phyloP scores from a whole-genome alignment of 1,284 basidiomycete species.

The Athelia sp. region DNA sequence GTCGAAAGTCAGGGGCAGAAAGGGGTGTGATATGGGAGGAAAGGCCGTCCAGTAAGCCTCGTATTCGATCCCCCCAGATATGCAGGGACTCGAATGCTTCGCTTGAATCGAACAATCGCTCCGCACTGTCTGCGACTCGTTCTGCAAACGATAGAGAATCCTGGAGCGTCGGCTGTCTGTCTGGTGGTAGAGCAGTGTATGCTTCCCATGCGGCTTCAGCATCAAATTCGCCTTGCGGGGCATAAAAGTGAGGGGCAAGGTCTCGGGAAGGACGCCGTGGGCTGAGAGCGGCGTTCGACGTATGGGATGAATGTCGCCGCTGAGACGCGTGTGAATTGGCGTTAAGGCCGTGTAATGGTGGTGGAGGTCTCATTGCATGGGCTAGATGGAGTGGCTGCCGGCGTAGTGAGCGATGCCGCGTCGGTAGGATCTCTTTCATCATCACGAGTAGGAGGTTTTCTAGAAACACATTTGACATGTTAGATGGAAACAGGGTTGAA shows the following conservation, averaged over 20 bases:
- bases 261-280: constrained; percentile 1
- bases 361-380: constrained; percentile 6
- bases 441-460: constrained; percentile 26
- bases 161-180: constrained; percentile 13
- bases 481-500: no score
- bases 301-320: constrained; percentile 5
- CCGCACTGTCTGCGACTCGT: constrained; percentile 22
- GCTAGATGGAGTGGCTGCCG: constrained; percentile 11
- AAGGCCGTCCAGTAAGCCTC: constrained; percentile 26
- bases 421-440: constrained; percentile 25
- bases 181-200: constrained; percentile 19
- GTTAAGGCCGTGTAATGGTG: constrained; percentile 9
- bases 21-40: constrained; percentile 10
- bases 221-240: constrained; percentile 21
- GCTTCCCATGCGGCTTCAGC: constrained; percentile 34
- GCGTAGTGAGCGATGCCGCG: constrained; percentile 15
- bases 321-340: constrained; percentile 18
- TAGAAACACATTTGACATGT: no score
- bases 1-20: constrained; percentile 14
- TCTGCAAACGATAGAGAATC: constrained; percentile 29
- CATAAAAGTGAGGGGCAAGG: constrained; percentile 1
- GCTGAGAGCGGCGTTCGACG: constrained; percentile 10
- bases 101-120: constrained; percentile 18
- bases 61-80: constrained; percentile 33
- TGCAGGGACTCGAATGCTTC: constrained; percentile 19